These are phyloP conservation scores for Acidiella bohemica DNA, from an alignment of 495 filamentous ascomycete genomes.

Conservation along the genomic window DNA sequence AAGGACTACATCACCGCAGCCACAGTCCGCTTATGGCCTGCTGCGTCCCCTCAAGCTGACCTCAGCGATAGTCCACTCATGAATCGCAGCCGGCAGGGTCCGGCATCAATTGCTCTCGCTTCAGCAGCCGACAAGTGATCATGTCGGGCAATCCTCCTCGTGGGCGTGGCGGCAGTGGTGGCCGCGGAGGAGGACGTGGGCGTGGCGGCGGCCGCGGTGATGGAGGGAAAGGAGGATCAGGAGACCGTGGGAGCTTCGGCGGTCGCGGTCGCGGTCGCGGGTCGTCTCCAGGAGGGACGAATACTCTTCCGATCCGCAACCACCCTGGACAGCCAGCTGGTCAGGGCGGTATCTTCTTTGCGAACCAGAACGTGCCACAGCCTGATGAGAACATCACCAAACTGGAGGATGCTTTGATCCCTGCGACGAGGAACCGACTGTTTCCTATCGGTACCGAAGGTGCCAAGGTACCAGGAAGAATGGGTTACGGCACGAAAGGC, in stretches of 20 bases:
- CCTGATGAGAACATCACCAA: constrained; percentile 5
- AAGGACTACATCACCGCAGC: no score
- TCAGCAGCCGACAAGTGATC: no score
- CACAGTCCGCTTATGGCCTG: no score
- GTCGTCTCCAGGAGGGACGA: no score
- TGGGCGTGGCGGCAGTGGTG: constrained; percentile 5
- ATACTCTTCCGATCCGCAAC: no score
- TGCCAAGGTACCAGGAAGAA: constrained; percentile 26
- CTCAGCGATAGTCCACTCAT: no score
- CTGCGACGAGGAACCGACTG: neutral
- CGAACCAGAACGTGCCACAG: neutral
- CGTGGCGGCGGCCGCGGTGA: constrained; percentile 7
- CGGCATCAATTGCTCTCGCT: no score
- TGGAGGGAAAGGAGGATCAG: constrained; percentile 5
- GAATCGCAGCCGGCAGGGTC: no score
- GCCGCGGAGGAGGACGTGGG: constrained; percentile 4
- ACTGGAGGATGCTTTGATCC: constrained; percentile 9
- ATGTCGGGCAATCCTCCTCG: neutral
- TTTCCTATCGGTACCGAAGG: constrained; percentile 2
- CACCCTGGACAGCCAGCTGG: no score
- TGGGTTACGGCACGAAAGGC: constrained; percentile 35
- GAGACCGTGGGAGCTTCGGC: no score
- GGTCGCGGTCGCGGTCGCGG: constrained; percentile 6
- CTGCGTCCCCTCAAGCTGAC: no score
- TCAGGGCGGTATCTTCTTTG: neutral